phyloP scores from a whole-genome alignment of 2,329 filamentous ascomycete species.

The Alternaria rosae region DNA sequence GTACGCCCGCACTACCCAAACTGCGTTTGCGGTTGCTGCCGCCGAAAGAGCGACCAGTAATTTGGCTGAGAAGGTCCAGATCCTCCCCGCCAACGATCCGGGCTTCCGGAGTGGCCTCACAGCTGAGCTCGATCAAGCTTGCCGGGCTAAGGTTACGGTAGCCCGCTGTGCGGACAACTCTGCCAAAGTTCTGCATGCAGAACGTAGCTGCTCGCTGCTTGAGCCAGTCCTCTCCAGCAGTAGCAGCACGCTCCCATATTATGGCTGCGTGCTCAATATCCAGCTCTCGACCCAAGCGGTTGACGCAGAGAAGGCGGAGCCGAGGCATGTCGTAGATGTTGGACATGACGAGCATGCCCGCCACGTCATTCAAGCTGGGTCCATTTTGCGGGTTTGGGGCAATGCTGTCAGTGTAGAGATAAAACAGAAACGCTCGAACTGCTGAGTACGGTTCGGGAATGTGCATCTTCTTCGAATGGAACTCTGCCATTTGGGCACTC shows the following conservation, averaged over 20 bases:
- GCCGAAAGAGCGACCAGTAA: slow-evolving; percentile 51
- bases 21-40: slow-evolving; percentile 54
- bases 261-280: slow-evolving; percentile 95
- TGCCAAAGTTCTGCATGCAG: slow-evolving; percentile 93
- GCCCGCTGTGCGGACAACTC: slow-evolving; percentile 86
- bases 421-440: slow-evolving; percentile 93
- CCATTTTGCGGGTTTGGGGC: slow-evolving; percentile 54
- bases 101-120: slow-evolving; percentile 93
- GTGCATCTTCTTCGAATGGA: slow-evolving; percentile 96
- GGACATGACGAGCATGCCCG: slow-evolving; percentile 94
- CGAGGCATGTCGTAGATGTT: slow-evolving; percentile 98
- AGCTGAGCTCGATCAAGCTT: slow-evolving; percentile 87
- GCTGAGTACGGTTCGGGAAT: slow-evolving; percentile 95
- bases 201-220: slow-evolving; percentile 86
- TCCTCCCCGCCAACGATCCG: slow-evolving; percentile 89
- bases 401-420: slow-evolving; percentile 96
- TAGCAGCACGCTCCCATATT: slow-evolving; percentile 92
- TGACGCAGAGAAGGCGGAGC: slow-evolving; percentile 87
- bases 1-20: slow-evolving; percentile 44
- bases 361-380: slow-evolving; percentile 78
- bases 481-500: slow-evolving; percentile 94
- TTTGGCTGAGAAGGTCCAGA: slow-evolving; percentile 67
- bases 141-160: slow-evolving; percentile 81
- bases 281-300: slow-evolving; percentile 86
- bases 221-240: slow-evolving; percentile 92